A percentile compares a stretch with the other conserved stretches of the same genome.
Evolutionary conservation across 2,329 filamentous ascomycete species (phyloP).

Genomic region (Ilyonectria sp.): DNA sequence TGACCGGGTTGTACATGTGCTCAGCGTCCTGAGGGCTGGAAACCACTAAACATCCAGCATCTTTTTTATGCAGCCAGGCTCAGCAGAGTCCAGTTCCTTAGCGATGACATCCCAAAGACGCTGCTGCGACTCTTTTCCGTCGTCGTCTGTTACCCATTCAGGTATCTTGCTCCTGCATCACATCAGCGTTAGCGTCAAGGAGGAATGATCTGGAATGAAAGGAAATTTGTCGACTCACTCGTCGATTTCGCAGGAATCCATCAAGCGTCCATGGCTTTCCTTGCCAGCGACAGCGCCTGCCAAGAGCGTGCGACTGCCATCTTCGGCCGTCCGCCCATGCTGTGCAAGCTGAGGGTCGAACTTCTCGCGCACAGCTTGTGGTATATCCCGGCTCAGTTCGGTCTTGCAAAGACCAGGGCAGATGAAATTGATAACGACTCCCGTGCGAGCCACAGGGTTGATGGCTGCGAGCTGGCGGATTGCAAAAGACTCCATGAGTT

Average conservation of each 20-base stretch:
- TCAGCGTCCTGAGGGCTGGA: no score
- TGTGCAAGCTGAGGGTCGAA: conserved; percentile 13
- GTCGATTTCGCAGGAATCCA: conserved; percentile 45
- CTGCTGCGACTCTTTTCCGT: conserved; percentile 41
- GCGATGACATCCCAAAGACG: conserved; percentile 48
- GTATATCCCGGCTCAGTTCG: conserved; percentile 32
- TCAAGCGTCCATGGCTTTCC: conserved; percentile 48
- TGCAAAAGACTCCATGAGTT: conserved; percentile 48
- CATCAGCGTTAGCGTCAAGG: conserved; percentile 7
- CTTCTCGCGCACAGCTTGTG: not conserved
- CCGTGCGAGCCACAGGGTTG: conserved; percentile 44
- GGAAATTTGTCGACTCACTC: conserved; percentile 43
- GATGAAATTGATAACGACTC: conserved; percentile 51
- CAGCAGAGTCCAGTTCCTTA: conserved; percentile 46
- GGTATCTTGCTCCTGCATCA: conserved; percentile 37
- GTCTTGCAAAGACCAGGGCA: conserved; percentile 51
- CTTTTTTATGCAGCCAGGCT: conserved; percentile 47
- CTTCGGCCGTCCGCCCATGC: conserved; percentile 44
- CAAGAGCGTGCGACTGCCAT: conserved; percentile 49
- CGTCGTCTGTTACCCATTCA: conserved; percentile 41
- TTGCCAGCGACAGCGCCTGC: conserved; percentile 42
- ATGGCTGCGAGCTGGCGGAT: conserved; percentile 47
- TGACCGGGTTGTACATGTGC: no score
- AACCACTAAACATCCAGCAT: not conserved
- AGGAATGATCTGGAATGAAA: no score